phyloP scores from a whole-genome alignment of 225 moss, liverwort and hornwort species.

The Pleurozium schreberi region DNA sequence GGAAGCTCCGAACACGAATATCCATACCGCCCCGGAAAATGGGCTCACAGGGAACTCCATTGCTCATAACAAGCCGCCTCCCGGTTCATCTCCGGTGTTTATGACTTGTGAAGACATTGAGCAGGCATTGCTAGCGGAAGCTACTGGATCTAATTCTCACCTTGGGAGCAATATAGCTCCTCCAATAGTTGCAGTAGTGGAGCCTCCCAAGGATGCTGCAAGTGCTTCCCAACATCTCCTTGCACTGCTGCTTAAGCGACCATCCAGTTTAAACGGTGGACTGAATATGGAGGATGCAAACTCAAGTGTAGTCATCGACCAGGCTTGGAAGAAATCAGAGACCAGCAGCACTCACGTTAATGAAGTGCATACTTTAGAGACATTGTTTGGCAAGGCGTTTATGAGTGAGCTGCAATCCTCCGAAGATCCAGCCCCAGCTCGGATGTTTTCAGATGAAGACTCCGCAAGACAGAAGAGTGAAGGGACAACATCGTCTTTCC shows the following conservation, averaged over 20 bases:
- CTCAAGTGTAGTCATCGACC: not conserved
- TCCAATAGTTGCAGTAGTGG: conserved; percentile 5
- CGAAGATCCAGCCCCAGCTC: conserved; percentile 40
- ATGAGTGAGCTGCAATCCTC: conserved; percentile 79
- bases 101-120: conserved; percentile 98
- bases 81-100: conserved; percentile 49
- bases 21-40: conserved; percentile 8
- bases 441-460: conserved; percentile 27
- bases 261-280: conserved; percentile 13
- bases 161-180: not conserved
- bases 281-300: conserved; percentile 18
- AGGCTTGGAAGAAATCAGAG: conserved; percentile 27
- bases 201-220: conserved; percentile 36
- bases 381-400: conserved; percentile 84
- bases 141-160: conserved; percentile 25
- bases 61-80: conserved; percentile 21
- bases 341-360: conserved; percentile 1
- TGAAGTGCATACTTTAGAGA: conserved; percentile 70
- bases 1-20: conserved; percentile 18
- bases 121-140: conserved; percentile 84
- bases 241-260: conserved; percentile 70
- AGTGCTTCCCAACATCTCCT: conserved; percentile 80
- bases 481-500: not conserved
- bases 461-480: conserved; percentile 18
- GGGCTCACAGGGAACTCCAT: conserved; percentile 16